Evolutionary conservation across 345 rosid species (phyloP).

Genomic region (Carallia brachiata): DNA sequence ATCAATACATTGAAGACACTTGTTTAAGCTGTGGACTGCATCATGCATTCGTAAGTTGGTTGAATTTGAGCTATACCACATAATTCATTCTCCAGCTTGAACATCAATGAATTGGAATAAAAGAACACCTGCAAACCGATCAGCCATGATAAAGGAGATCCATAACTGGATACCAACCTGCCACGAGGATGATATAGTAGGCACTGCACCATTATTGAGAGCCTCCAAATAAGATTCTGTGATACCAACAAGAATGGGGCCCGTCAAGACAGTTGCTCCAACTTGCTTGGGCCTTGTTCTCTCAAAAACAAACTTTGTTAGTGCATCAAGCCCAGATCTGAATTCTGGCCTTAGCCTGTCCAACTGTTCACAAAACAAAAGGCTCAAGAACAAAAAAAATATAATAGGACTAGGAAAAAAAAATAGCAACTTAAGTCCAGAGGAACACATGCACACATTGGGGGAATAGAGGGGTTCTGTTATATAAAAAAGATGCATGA

Average conservation of each 20-base stretch:
- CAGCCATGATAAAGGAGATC: background rate
- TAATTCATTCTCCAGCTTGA: too few relatives aligned
- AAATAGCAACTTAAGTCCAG: background rate
- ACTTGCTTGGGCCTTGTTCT: slow-evolving; percentile 95
- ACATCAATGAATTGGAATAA: too few relatives aligned
- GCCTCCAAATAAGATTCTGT: slow-evolving; percentile 92
- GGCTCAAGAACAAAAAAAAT: background rate
- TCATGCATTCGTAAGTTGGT: too few relatives aligned
- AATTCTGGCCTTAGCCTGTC: slow-evolving; percentile 80
- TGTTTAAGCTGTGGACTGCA: too few relatives aligned
- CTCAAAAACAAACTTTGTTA: slow-evolving; percentile 95
- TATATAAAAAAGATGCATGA: slow-evolving; percentile 4
- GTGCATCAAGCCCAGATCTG: slow-evolving; percentile 81
- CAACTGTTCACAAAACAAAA: slow-evolving; percentile 45
- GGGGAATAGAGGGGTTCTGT: too few relatives aligned
- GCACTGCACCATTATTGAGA: slow-evolving; percentile 94
- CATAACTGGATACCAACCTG: slow-evolving; percentile 56
- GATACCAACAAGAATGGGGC: slow-evolving; percentile 91
- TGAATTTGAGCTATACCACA: too few relatives aligned
- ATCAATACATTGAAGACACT: too few relatives aligned
- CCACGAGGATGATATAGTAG: slow-evolving; percentile 97
- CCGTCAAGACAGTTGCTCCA: slow-evolving; percentile 87
- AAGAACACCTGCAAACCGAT: too few relatives aligned
- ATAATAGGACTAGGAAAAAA: background rate
- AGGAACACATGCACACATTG: background rate